Base-by-base conservation (phyloP, 306 rosid species). In the Quercus suber region DNA sequence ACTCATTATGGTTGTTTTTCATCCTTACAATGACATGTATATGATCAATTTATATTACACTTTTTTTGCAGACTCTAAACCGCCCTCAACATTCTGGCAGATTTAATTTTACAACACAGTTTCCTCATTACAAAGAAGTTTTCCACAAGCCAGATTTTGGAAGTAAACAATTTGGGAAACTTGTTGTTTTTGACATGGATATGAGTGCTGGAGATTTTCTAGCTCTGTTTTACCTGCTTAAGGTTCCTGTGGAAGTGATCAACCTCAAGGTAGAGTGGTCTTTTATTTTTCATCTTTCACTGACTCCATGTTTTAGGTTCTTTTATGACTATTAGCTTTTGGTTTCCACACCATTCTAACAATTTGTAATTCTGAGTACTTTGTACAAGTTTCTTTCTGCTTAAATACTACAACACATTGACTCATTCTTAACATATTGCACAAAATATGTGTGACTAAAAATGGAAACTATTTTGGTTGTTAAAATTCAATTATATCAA, bases 161-260 rank as follows among this genome's bases (percentile, higher is more conserved):
- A 55, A 73, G 76, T 20, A 87, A 45, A 69, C 76, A 31, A 74
- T 76, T 85, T 65, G 99, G 99, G 23, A 95, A 89, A 86, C 87
- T 93, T 53, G 84, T 93, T 76, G 90, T 95, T 21, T 91, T 95
- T 79, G 99, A 95, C 87, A 93, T 91, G 97, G 99, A 95, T 80
- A 95, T 95, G 98, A 93, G 98, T 73, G 91, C 91, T 17, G 98
- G 99, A 80, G 99, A 95, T 76, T 93, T 95, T 83, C 87, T 91
- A 4, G 87, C 99, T 69, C 84, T 95, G 31, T 82, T 95, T 72
- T 92, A 90, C 74, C 97, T 95, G 70, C 86, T 95, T 23, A 92
- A 95, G 88, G 87, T 95, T 15, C 96, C 97, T 57, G 89, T 89
- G 64, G 90, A 93, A 87, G 82, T 87, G 3, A 88, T 92, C 78